Percentiles rank a stretch among this genome's conserved stretches.
Conservation (phyloP, 2,329 filamentous ascomycete genomes). For the Phialocephala sp. region DNA sequence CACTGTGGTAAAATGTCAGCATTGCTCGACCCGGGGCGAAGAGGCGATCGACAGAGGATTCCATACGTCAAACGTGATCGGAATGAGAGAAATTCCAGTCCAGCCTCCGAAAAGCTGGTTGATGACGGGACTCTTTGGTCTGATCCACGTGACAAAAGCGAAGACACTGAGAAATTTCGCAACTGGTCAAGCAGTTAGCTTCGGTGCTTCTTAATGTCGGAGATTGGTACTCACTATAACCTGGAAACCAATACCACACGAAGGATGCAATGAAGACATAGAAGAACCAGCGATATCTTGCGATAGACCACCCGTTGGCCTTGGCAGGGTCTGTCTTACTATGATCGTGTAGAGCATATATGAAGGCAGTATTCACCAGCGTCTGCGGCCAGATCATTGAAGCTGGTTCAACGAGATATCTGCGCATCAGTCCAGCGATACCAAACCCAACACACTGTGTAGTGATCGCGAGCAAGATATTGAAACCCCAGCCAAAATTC, state of each 20-base stretch:
- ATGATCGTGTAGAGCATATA: conserved; percentile 64
- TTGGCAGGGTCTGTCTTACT: conserved; percentile 54
- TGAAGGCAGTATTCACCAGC: conserved; percentile 24
- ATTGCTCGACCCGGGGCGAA: background rate
- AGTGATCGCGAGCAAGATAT: conserved; percentile 63
- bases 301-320: conserved; percentile 51
- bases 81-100: conserved; percentile 52
- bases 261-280: conserved; percentile 48
- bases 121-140: background rate
- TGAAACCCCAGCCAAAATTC: conserved; percentile 54
- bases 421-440: conserved; percentile 61
- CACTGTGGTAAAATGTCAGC: background rate
- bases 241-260: conserved; percentile 58
- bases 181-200: background rate
- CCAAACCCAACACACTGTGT: conserved; percentile 68
- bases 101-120: conserved; percentile 4
- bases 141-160: conserved; percentile 4
- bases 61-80: conserved; percentile 68
- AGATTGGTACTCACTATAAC: conserved; percentile 23
- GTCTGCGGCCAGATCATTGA: conserved; percentile 5
- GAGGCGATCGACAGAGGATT: background rate
- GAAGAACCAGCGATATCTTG: conserved; percentile 46
- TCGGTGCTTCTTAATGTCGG: background rate
- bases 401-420: conserved; percentile 64
- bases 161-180: conserved; percentile 3